Base-by-base conservation (phyloP, 148 eudicot genomes). In the Simmondsia chinensis region DNA sequence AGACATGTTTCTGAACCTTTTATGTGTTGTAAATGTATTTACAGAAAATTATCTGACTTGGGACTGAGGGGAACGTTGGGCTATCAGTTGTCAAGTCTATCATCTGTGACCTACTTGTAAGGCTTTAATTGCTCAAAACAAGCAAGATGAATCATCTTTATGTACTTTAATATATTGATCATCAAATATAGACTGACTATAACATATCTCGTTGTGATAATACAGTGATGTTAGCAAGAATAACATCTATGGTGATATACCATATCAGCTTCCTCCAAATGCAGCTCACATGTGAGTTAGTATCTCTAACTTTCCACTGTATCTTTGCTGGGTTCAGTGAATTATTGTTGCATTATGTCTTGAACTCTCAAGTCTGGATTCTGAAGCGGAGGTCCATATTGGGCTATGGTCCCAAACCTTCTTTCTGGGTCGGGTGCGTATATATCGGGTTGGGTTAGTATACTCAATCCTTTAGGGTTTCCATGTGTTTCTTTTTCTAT, bases 181-280 rank as follows among this genome's bases (percentile, higher is more conserved):
- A 3, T 1, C 8, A 19, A 5, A n/a, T 13, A 15, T 15, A n/a
- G 10, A 45, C 33, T 27, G 20, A 37, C 23, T 19, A 50, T 6
- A 24, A 46, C 66, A 41, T 44, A 35, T 49, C 22, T 32, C 20
- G 28, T 49, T 71, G 45, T 50, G 35, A 22, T 66, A 37, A 35
- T 41, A 40, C 80, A 80, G 88, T 48, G 88, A 80, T 60, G 40
- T 73, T 48, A 80, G 88, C 64, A 37, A 64, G 23, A 80, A 80
- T 64, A 80, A 80, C 41, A 47, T 80, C 51, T 52, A 51, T 10
- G 69, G 64, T 28, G 74, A 70, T 35, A 58, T 80, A 43, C 88
- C 88, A 10, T 80, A 73, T 55, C 76, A 77, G 38, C 83, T 80
- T 52, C 88, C 88, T 61, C 83, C 83, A 18, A 73, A 73, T 50